phyloP scores from a whole-genome alignment of 176 grass and related monocot species.

The Triticum turgidum region DNA sequence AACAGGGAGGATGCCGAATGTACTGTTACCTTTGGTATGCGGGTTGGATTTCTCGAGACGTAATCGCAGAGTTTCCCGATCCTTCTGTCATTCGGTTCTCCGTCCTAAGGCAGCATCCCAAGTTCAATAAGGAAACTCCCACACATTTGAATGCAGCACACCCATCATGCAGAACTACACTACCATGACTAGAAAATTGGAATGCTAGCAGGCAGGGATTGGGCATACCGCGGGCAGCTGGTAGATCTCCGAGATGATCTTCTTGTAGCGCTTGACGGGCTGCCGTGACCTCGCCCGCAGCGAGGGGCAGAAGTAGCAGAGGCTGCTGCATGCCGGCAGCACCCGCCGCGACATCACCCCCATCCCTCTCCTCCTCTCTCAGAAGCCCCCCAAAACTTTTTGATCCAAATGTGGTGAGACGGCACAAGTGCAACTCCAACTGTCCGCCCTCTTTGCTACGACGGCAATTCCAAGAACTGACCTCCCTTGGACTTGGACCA shows the following conservation, averaged over 20 bases:
- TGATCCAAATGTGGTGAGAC: not conserved
- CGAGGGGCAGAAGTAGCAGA: constrained; percentile 90
- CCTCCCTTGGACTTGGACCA: not conserved
- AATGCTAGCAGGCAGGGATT: constrained; percentile 9
- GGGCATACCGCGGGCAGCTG: constrained; percentile 55
- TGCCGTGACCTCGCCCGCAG: constrained; percentile 74
- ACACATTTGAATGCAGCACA: not conserved
- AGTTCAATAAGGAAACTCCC: not conserved
- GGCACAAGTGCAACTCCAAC: not conserved
- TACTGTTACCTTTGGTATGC: constrained; percentile 74
- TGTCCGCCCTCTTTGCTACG: not conserved
- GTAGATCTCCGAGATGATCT: constrained; percentile 73
- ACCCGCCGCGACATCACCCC: constrained; percentile 87
- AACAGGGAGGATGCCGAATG: not conserved
- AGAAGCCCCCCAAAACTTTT: not conserved
- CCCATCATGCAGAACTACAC: not conserved
- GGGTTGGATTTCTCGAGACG: constrained; percentile 72
- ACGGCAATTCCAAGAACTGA: not conserved
- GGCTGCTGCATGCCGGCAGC: constrained; percentile 76
- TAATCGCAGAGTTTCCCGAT: constrained; percentile 94
- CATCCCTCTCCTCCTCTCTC: constrained; percentile 34
- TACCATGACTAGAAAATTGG: not conserved
- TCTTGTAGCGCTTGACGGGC: constrained; percentile 96
- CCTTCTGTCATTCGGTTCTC: constrained; percentile 90
- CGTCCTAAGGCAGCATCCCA: constrained; percentile 52